Base-by-base conservation (phyloP, 78 protist species). In the Pigoraptor vietnamica region DNA sequence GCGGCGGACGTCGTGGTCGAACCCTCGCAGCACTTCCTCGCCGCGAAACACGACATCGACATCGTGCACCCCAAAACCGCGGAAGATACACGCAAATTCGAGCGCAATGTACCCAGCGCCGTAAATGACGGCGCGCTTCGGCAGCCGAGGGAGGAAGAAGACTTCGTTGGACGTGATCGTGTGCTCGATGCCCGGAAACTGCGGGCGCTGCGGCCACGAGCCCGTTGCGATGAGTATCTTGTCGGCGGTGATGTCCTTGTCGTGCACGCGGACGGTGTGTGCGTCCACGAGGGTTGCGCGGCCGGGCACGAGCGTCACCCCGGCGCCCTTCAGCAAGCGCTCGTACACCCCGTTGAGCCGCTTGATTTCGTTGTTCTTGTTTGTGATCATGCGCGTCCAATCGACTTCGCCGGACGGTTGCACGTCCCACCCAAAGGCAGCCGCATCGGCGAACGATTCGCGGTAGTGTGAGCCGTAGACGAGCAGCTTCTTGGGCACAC, bases 401-500 rank as follows among this genome's bases (percentile, higher is more conserved):
- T 81, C 91, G 39, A 14, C n/a, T 37, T 37, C n/a, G n/a, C n/a
- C 40, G 0, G 67, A 14, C 1, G 1, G 36, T 9, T 0, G 6
- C 89, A 81, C 89, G 24, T 92, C 82, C 40, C 96, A 93, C 0
- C 98, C 98, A 87, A 96, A 97, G 23, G 37, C 92, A 6, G 86
- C 55, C 23, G 94, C 93, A 35, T 93, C 95, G 1, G 91, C 89
- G 39, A 95, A 37, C 32, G 81, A 36, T 32, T 93, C 95, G n/a
- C 81, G 87, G 21, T 91, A 37, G 39, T 82, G n/a, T 14, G 97
- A 95, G 37, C 96, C 92, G 88, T 92, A 91, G 90, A 91, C 96
- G 97, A 97, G 96, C 24, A 96, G 95, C 95, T 97, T 97, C 95
- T 97, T 97, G 84, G 99, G 99, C 33, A 97, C 99, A 91, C 99